Conservation (phyloP, 371 early-diverging fungal species). For the Mortierella sp. region DNA sequence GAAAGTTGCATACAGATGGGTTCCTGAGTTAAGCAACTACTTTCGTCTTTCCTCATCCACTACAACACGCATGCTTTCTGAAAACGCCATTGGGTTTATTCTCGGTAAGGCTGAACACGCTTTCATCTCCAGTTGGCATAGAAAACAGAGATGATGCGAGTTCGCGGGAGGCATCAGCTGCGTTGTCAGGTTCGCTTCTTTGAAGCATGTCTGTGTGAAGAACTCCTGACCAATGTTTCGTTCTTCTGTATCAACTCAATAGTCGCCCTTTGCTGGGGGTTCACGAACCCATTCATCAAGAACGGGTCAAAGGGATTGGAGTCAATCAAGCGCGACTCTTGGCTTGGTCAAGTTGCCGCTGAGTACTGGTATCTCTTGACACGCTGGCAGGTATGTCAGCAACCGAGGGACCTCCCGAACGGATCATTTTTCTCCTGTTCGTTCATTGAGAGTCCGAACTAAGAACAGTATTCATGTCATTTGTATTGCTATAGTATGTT, state of each 20-base stretch:
- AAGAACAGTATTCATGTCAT: not conserved
- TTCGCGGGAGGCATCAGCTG: not conserved
- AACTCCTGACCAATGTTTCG: not conserved
- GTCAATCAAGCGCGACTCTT: constrained; percentile 66
- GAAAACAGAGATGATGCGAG: not conserved
- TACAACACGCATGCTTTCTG: constrained; percentile 30
- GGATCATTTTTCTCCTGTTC: not conserved
- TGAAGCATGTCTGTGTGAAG: no score
- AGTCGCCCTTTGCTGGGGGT: constrained; percentile 95
- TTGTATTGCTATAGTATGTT: constrained; percentile 72
- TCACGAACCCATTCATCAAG: constrained; percentile 96
- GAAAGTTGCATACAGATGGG: not conserved
- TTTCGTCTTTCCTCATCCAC: not conserved
- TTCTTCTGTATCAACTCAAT: constrained; percentile 25
- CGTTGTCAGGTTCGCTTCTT: not conserved
- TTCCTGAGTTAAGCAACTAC: not conserved
- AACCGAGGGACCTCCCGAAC: not conserved
- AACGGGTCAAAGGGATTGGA: constrained; percentile 88
- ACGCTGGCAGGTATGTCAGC: constrained; percentile 83
- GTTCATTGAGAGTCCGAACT: constrained; percentile 14
- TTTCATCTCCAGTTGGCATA: not conserved
- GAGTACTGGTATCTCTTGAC: constrained; percentile 87
- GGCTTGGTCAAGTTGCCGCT: constrained; percentile 73
- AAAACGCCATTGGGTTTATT: constrained; percentile 58
- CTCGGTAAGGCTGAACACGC: constrained; percentile 32